These are phyloP conservation scores for Boletellus sp. DNA, from an alignment of 1,284 basidiomycete genomes.

Conservation along the genomic window DNA sequence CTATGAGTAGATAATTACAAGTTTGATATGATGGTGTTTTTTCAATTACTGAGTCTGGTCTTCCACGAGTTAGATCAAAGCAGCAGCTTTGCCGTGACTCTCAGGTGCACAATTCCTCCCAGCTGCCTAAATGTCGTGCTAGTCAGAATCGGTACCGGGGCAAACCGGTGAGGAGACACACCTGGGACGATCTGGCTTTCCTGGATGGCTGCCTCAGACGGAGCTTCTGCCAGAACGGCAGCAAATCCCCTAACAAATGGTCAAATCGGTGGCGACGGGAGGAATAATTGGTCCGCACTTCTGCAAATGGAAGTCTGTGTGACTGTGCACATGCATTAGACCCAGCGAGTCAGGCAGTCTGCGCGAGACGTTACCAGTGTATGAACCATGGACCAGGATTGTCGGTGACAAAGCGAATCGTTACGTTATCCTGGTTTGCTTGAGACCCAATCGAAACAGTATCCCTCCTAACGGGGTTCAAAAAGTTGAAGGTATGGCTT, in stretches of 20 bases:
- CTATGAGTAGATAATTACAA: conserved; percentile 11
- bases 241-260: conserved; percentile 18
- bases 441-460: conserved; percentile 24
- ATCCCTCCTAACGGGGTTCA: conserved; percentile 25
- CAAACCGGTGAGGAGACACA: not conserved
- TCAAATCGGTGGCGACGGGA: not conserved
- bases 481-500: conserved; percentile 22
- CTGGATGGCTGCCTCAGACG: conserved; percentile 9
- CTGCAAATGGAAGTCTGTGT: conserved; percentile 30
- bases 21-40: not conserved
- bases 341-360: not conserved
- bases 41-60: not conserved
- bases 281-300: conserved; percentile 8
- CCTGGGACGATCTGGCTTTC: conserved; percentile 15
- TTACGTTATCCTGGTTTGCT: conserved; percentile 27
- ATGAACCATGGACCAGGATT: conserved; percentile 32
- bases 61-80: not conserved
- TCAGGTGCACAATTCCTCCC: conserved; percentile 19
- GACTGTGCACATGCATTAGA: conserved; percentile 13
- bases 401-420: conserved; percentile 32
- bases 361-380: conserved; percentile 17
- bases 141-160: not conserved
- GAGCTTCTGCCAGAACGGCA: conserved; percentile 21
- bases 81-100: no score
- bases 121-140: conserved; percentile 7